Conservation (phyloP, 1,139 yeast species). For the Meyerozyma athensensis region DNA sequence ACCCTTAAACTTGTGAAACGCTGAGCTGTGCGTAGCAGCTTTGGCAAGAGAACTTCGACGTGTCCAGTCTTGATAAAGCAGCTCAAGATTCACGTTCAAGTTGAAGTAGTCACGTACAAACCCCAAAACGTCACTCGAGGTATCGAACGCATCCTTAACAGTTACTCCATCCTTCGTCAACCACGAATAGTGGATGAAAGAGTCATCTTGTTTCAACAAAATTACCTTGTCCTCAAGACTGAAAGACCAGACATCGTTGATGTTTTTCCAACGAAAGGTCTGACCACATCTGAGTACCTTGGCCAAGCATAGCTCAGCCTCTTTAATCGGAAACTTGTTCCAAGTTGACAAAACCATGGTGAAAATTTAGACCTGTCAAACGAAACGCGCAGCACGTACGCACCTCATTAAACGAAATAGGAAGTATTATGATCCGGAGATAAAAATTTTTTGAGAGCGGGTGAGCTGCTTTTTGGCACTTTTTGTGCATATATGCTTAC, state of each 20-base stretch:
- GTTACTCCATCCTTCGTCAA: constrained; percentile 17
- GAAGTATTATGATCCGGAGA: no score
- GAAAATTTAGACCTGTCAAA: no score
- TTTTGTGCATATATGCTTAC: no score
- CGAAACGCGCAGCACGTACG: no score
- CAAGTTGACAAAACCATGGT: no score
- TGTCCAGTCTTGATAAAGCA: constrained; percentile 62
- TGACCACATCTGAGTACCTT: constrained; percentile 87
- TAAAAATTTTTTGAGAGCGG: no score
- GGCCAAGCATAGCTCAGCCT: constrained; percentile 54
- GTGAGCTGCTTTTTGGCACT: no score
- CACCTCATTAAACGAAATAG: no score
- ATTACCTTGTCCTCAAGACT: constrained; percentile 45
- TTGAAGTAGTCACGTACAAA: constrained; percentile 69
- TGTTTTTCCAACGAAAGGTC: constrained; percentile 67
- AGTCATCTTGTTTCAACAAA: constrained; percentile 46
- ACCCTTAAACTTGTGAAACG: constrained; percentile 52
- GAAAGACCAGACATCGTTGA: constrained; percentile 59
- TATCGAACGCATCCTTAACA: constrained; percentile 13
- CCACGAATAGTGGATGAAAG: constrained; percentile 27
- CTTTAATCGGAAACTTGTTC: constrained; percentile 14
- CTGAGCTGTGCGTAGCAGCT: constrained; percentile 19
- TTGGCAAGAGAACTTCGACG: constrained; percentile 45
- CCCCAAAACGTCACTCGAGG: constrained; percentile 29
- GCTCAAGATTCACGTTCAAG: constrained; percentile 48